Evolutionary conservation across 331 rosid species (phyloP).

Genomic region (Malus hybrid): DNA sequence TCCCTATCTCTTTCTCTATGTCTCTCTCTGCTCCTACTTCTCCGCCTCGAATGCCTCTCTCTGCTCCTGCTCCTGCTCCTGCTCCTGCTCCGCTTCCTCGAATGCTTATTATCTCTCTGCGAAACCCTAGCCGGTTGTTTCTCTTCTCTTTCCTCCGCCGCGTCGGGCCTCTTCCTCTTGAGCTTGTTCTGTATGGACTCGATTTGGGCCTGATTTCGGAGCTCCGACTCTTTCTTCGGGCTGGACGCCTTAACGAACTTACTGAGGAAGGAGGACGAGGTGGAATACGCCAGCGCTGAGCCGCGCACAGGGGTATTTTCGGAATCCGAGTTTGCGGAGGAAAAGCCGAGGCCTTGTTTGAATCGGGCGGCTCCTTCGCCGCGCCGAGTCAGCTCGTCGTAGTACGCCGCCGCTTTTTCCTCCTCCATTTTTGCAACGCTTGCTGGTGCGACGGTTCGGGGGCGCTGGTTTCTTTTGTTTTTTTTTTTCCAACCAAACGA

Average conservation of each 20-base stretch:
- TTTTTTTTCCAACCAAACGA: neutral
- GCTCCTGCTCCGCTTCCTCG: constrained; percentile 32
- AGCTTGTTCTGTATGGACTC: constrained; percentile 74
- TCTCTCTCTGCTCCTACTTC: constrained; percentile 41
- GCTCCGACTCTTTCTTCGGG: constrained; percentile 36
- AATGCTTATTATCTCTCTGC: constrained; percentile 20
- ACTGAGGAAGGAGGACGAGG: constrained; percentile 67
- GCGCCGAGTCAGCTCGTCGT: constrained; percentile 74
- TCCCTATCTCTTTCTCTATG: constrained; percentile 19
- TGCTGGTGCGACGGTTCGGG: neutral
- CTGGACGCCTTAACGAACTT: constrained; percentile 76
- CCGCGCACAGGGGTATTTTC: constrained; percentile 43
- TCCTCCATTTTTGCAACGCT: constrained; percentile 33
- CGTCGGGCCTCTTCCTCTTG: constrained; percentile 41
- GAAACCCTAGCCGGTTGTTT: constrained; percentile 50
- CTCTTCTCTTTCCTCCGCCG: constrained; percentile 13
- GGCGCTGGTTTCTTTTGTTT: neutral
- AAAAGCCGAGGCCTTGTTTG: constrained; percentile 85
- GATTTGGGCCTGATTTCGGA: constrained; percentile 45
- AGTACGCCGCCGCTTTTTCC: constrained; percentile 87
- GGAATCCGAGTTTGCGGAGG: constrained; percentile 29
- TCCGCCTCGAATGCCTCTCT: constrained; percentile 19
- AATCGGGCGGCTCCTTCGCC: constrained; percentile 88
- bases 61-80: constrained; percentile 39
- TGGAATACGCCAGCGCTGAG: constrained; percentile 37